phyloP scores from a whole-genome alignment of 176 grass and related monocot genomes.

The Poa pratensis region DNA sequence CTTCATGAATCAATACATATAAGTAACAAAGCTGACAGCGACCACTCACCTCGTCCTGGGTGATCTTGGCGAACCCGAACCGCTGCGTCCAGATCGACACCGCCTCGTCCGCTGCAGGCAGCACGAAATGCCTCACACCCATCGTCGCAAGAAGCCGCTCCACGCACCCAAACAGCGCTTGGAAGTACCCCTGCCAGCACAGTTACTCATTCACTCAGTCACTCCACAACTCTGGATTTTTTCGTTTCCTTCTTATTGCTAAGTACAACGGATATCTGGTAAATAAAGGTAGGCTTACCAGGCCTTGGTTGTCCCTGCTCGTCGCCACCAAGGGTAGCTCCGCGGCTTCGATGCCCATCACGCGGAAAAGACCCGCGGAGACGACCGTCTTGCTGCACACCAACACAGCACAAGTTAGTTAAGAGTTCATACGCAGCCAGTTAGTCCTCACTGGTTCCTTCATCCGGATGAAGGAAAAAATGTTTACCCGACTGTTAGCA shows the following conservation, averaged over 20 bases:
- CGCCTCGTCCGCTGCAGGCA: constrained; percentile 86
- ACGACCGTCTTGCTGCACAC: constrained; percentile 73
- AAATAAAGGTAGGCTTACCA: constrained; percentile 45
- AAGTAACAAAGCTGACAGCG: no score
- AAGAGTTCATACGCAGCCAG: background rate
- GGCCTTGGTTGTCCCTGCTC: constrained; percentile 64
- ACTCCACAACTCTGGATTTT: background rate
- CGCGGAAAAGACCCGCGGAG: constrained; percentile 67
- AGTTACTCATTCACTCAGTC: background rate
- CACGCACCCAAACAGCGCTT: constrained; percentile 71
- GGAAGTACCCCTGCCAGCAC: constrained; percentile 79
- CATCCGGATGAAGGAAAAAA: background rate
- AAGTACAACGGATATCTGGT: no score
- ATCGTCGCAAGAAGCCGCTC: constrained; percentile 64
- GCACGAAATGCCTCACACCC: constrained; percentile 84
- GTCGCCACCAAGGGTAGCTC: constrained; percentile 86
- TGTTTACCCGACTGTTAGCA: constrained; percentile 75
- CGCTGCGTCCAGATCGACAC: constrained; percentile 84
- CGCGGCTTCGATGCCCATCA: constrained; percentile 70
- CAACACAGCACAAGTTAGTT: constrained; percentile 36
- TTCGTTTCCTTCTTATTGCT: background rate
- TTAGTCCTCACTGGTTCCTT: background rate
- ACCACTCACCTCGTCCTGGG: constrained; percentile 64
- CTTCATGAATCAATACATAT: background rate
- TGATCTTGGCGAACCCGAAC: constrained; percentile 84